Evolutionary conservation across 2,329 filamentous ascomycete species (phyloP).

Genomic region (Ophioceras dolichostomum): DNA sequence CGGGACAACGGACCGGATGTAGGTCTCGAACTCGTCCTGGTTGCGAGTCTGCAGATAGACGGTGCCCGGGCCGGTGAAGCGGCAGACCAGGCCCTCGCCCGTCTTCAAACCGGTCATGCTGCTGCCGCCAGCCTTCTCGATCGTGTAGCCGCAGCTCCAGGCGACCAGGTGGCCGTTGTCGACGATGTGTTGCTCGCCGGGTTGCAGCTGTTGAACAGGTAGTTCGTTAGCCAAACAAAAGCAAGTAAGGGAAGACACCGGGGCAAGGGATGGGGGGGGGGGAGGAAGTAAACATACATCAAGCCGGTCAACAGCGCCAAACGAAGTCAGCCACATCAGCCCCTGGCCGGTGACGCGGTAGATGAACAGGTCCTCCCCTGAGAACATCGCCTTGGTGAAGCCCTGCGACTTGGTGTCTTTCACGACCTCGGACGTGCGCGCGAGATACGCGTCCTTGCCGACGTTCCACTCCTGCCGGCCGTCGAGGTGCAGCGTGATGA

Average conservation of each 20-base stretch:
- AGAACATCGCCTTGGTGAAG: conserved; percentile 83
- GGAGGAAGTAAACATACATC: conserved; percentile 48
- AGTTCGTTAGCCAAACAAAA: neutral
- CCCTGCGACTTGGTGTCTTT: conserved; percentile 82
- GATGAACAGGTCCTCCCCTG: conserved; percentile 82
- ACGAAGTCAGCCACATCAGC: conserved; percentile 79
- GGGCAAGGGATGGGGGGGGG: conserved; percentile 2
- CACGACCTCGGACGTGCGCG: conserved; percentile 69
- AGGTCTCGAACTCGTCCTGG: no score
- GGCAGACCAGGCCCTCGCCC: conserved; percentile 84
- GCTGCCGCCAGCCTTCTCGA: conserved; percentile 83
- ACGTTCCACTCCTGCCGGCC: conserved; percentile 72
- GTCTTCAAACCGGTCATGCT: conserved; percentile 76
- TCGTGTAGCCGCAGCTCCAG: conserved; percentile 90
- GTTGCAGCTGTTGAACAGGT: conserved; percentile 28
- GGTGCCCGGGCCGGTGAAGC: conserved; percentile 83
- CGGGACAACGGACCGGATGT: no score
- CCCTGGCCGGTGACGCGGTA: conserved; percentile 76
- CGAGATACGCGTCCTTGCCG: conserved; percentile 77
- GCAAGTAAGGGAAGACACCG: neutral
- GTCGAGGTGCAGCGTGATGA: conserved; percentile 63
- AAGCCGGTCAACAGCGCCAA: conserved; percentile 90
- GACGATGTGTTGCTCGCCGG: conserved; percentile 79
- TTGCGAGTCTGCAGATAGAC: conserved; percentile 92
- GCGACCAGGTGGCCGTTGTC: conserved; percentile 91